Conservation (phyloP, 139 green algal genomes). For the Eudorina sp. region DNA sequence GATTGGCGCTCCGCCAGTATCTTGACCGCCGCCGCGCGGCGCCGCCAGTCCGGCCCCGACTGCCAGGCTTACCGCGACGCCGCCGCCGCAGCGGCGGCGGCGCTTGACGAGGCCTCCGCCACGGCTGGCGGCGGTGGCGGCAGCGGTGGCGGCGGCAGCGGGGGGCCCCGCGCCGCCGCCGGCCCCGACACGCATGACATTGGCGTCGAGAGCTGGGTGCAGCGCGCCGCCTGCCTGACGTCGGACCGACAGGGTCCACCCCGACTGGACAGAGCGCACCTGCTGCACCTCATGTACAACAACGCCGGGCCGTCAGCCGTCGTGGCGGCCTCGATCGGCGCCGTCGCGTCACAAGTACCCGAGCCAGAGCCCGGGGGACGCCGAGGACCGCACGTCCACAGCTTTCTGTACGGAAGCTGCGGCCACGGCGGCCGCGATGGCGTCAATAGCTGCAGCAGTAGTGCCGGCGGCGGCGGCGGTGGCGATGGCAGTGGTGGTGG, state of each 20-base stretch:
- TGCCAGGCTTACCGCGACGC: neutral
- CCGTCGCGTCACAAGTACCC: neutral
- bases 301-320: neutral
- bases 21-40: neutral
- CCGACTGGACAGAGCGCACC: neutral
- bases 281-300: constrained; percentile 25
- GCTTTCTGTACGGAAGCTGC: neutral
- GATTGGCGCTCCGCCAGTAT: neutral
- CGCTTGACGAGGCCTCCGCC: neutral
- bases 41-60: neutral
- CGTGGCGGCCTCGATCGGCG: neutral
- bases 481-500: neutral
- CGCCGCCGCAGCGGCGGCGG: neutral
- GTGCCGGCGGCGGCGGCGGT: too few species aligned
- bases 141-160: neutral
- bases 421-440: neutral
- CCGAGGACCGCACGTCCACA: neutral
- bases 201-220: neutral
- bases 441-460: neutral
- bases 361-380: neutral
- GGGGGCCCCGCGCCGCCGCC: too few species aligned
- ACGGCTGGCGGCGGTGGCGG: neutral
- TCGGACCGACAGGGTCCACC: neutral
- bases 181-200: neutral
- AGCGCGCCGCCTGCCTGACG: neutral